Base-by-base conservation (phyloP, 179 eudicot genomes). In the Patellifolia procumbens region DNA sequence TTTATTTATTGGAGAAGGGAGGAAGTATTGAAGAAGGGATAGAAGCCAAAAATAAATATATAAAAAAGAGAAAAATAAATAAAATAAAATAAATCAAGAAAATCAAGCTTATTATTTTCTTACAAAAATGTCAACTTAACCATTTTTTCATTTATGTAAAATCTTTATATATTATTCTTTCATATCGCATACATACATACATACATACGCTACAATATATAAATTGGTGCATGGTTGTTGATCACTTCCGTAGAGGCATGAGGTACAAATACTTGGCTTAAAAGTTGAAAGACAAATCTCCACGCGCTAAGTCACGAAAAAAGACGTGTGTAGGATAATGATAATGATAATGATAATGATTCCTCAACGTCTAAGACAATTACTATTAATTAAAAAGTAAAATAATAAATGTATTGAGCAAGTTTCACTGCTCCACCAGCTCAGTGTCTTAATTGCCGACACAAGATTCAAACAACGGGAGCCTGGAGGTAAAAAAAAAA, bases 331-430 rank as follows among this genome's bases (percentile, higher is more conserved):
- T 72, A 28, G 72, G 74, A 76, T 72, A 71, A 56, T 76, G 77
- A 81, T 76, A n/a, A n/a, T n/a, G n/a, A n/a, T n/a, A n/a, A n/a
- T 78, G 74, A 76, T 72, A 71, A 56, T 76, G 77, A 81, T 76
- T 43, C 74, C 68, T 68, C 66, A 72, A 64, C 73, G 4, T 13
- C 20, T 45, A 10, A 19, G 28, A 61, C 13, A 62, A 62, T 39
- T 22, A 37, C 31, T 46, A 3, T 52, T 9, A 43, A 43, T 16
- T 49, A 13, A 56, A 0, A 20, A 35, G 17, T 24, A 26, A 74
- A 17, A 43, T 42, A 61, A 3, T 19, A 2, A 20, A 63, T 62
- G 56, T 24, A 78, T 39, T 45, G 51, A 64, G 39, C 24, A 73
- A 5, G n/a, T 70, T n/a, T 28, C 55, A 24, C 49, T 28, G 64